Conservation (phyloP, 2,329 filamentous ascomycete species). For the Aspergillus niger region DNA sequence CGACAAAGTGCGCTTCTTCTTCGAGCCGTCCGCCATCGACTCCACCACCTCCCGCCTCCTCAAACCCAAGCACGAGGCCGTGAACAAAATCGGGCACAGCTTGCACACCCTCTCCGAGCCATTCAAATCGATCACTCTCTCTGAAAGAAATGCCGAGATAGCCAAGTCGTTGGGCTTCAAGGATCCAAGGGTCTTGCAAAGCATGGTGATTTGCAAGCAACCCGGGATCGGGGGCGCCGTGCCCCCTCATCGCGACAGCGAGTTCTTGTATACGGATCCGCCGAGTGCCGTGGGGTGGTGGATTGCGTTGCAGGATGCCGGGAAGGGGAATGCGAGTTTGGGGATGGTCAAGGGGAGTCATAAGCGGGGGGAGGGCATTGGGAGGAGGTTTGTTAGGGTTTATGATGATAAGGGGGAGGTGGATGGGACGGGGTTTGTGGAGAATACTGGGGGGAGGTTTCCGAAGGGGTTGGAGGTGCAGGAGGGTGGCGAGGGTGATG, state of each 20-base stretch:
- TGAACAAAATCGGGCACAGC: conserved; percentile 87
- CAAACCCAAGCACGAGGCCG: conserved; percentile 78
- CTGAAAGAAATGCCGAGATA: conserved; percentile 59
- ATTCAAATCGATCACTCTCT: conserved; percentile 59
- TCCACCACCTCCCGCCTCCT: conserved; percentile 49
- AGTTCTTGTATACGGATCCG: conserved; percentile 86
- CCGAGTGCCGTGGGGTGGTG: conserved; percentile 93
- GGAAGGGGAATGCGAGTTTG: conserved; percentile 81
- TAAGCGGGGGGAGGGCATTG: conserved; percentile 53
- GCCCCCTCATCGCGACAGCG: conserved; percentile 86
- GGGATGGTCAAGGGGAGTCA: conserved; percentile 80
- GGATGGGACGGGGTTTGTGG: conserved; percentile 68
- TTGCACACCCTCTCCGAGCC: conserved; percentile 69
- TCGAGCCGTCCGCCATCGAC: conserved; percentile 86
- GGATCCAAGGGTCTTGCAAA: conserved; percentile 80
- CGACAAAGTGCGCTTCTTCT: conserved; percentile 95
- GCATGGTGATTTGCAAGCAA: conserved; percentile 98
- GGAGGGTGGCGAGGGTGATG: conserved; percentile 36
- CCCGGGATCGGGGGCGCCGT: conserved; percentile 93
- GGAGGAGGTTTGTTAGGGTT: conserved; percentile 71
- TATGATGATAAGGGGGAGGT: background rate
- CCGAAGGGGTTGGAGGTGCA: conserved; percentile 56
- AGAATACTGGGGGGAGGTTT: conserved; percentile 67
- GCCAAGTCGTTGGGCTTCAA: conserved; percentile 71
- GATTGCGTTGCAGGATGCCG: conserved; percentile 95